Conservation (phyloP, 2,329 filamentous ascomycete genomes). For the Elsinoe arachidis region DNA sequence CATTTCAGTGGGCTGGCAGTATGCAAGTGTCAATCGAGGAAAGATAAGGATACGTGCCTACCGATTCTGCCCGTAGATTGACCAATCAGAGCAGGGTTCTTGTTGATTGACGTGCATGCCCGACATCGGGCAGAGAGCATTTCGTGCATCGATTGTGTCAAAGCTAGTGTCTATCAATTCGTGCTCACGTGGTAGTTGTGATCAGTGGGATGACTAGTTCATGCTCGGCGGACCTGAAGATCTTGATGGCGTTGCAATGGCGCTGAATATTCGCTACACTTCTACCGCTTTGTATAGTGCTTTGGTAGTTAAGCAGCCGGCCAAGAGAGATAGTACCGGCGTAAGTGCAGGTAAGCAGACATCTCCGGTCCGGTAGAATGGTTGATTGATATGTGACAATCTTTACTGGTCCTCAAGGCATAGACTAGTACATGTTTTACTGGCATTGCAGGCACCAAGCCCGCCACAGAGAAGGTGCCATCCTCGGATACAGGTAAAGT, state of each 20-base stretch:
- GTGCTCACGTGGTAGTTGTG: neutral
- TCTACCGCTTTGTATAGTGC: neutral
- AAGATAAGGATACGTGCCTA: neutral
- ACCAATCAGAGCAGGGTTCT: neutral
- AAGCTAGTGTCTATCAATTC: neutral
- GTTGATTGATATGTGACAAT: neutral
- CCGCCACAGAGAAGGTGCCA: neutral
- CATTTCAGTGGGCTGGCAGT: neutral
- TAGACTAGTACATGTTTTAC: no score
- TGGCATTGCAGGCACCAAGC: neutral
- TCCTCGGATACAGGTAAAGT: neutral
- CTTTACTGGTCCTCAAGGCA: no score
- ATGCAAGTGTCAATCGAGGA: conserved; percentile 2
- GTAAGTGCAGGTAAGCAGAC: neutral
- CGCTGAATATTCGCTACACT: neutral
- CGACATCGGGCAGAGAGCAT: neutral
- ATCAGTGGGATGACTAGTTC: neutral
- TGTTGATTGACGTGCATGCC: neutral
- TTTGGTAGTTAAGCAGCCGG: neutral
- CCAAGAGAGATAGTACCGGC: neutral
- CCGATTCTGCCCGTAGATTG: neutral
- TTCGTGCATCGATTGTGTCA: neutral
- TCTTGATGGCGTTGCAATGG: neutral
- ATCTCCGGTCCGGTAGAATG: neutral
- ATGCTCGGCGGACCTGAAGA: neutral